Conservation (phyloP, 345 rosid genomes). For the Moringa oleifera region DNA sequence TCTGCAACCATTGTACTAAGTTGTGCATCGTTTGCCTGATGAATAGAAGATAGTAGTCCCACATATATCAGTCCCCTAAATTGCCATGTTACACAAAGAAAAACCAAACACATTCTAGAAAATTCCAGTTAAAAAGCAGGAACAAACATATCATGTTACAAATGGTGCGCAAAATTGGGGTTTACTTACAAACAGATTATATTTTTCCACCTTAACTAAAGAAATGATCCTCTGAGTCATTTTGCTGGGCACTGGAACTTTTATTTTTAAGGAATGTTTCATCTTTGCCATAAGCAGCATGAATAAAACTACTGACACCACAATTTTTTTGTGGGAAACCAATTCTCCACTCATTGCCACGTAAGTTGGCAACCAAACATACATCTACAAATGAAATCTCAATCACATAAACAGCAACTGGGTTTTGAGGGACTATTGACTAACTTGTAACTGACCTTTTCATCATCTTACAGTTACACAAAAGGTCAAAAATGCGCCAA, state of each 20-base stretch:
- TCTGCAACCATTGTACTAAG: slow-evolving; percentile 99
- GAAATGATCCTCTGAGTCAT: background rate
- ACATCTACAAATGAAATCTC: too few relatives aligned
- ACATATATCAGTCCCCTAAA: background rate
- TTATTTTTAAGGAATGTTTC: too few relatives aligned
- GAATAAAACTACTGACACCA: background rate
- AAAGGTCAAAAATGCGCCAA: background rate
- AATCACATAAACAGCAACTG: too few relatives aligned
- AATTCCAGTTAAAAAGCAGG: background rate
- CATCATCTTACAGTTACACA: too few relatives aligned
- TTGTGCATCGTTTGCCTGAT: slow-evolving; percentile 94
- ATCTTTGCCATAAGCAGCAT: background rate
- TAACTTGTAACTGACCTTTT: too few relatives aligned
- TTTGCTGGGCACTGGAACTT: background rate
- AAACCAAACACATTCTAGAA: slow-evolving; percentile 9
- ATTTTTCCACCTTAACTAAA: background rate
- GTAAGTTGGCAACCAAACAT: too few relatives aligned
- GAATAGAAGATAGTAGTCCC: background rate
- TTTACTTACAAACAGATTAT: too few relatives aligned
- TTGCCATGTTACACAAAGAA: background rate
- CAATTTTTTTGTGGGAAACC: background rate
- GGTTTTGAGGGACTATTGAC: too few relatives aligned
- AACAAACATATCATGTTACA: background rate
- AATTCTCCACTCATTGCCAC: background rate
- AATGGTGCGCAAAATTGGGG: background rate